Base-by-base conservation (phyloP, 768 basidiomycete genomes). In the Mycena galopus region DNA sequence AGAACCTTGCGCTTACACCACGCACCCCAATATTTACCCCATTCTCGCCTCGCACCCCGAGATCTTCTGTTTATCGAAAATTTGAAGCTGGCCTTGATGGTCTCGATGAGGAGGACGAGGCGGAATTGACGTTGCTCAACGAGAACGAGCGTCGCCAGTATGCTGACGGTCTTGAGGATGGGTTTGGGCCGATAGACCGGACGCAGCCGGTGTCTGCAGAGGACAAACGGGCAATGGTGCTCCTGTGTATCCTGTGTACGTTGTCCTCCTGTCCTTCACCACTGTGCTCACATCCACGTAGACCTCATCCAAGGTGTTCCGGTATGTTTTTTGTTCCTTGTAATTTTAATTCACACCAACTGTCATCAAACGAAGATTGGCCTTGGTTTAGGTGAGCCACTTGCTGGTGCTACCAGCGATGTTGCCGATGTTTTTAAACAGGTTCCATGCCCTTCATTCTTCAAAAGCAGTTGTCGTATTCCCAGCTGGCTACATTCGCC, bases 401-500 rank as follows among this genome's bases (percentile, higher is more conserved):
- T 35, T 37, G 21, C 37, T 55, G 62, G 21, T 61, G 17, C 27
- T 39, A 16, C 37, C 39, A 64, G 14, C 42, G 27, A 65, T 56
- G 66, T 33, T 56, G 37, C 25, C 47, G 10, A 61, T 39, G 33
- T 37, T 63, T 72, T 44, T 23, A 25, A 73, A 23, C 58, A 95
- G 97, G 98, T 74, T 98, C 97, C 47, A 90, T 99, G 10, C 97
- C 98, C 27, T 99, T 98, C 87, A 91, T 99, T 82, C 88, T 99
- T 60, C 94, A 95, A 82, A 92, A 97, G 76, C 94, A 97, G 82
- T 83, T 99, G 65, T 97, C 97, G 32, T 99, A 99, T 84, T 97
- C 96, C 33, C 96, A 99, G 82, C 89, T 99, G 59, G 97, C 94
- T 69, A 90, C 96, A 14, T 98, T 99, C 83, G 94, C 96, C 39